Evolutionary conservation across 805 yeast genomes (phyloP), one percentile per base, ranked within the genome.

Genomic region (Pichia kluyveri): DNA sequence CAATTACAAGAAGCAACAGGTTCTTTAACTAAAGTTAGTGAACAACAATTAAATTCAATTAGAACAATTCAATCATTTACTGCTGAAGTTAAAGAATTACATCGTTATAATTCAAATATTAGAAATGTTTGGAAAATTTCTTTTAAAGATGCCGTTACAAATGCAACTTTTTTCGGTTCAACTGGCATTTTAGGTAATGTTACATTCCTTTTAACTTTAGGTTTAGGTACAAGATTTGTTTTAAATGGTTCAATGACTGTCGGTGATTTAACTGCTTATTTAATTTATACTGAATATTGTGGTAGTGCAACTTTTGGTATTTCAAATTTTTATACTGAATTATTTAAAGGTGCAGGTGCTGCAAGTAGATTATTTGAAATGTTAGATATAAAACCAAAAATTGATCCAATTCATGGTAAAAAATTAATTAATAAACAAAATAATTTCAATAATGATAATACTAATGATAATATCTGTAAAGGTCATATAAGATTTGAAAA

Each of bases 271-370:
- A 83, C 96, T 10, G 86, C 95, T 41, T 91, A 89, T 66, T 84
- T 90, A 83, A 85, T 91, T 85, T 90, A 90, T 66, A 95, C 97
- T 0, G 91, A 88, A 11, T 91, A 88, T 63, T 86, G 97, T 2
- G 98, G 97, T 1, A 74, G 86, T 40, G 89, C 97, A 0, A 85
- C 91, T 56, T 85, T 86, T 67, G 97, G 98, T 0, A 66, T 91
- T 37, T 91, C 96, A 0, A 85, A 84, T 56, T 91, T 91, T 63
- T 91, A 90, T 61, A 83, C 95, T 2, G 98, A 91, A 63, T 69
- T 91, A 49, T 91, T 91, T 95, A 91, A 91, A 68, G 98, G 97
- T 47, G 86, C 93, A 4, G 98, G 98, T 49, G 97, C 98, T 0
- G 95, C 96, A 0, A 84, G 91, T 43, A 73, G 98, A 52, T 76